Evolutionary conservation across 495 filamentous ascomycete genomes (phyloP).

Genomic region (Penicillium flavigenum): DNA sequence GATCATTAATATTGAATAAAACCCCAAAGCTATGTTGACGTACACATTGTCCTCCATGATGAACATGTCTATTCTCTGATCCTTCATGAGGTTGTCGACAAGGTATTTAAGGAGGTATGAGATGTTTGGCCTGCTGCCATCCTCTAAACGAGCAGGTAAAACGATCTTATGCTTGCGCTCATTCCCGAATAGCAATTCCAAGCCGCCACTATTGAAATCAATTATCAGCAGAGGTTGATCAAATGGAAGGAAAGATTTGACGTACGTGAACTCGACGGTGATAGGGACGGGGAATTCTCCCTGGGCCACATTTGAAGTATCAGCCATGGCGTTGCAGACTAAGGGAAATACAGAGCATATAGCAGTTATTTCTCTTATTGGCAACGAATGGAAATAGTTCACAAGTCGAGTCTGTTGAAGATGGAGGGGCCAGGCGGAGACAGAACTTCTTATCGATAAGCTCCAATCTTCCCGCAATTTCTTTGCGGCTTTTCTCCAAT

Average conservation of each 20-base stretch:
- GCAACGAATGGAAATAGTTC: conserved; percentile 3
- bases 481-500: conserved; percentile 27
- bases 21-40: conserved; percentile 28
- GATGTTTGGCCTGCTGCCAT: conserved; percentile 63
- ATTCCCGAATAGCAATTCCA: conserved; percentile 93
- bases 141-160: conserved; percentile 60
- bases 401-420: conserved; percentile 7
- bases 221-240: conserved; percentile 14
- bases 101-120: conserved; percentile 76
- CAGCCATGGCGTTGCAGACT: conserved; percentile 11
- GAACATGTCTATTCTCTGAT: conserved; percentile 84
- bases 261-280: conserved; percentile 75
- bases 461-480: conserved; percentile 21
- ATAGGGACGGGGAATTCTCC: conserved; percentile 44
- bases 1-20: conserved; percentile 9
- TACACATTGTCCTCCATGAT: conserved; percentile 87
- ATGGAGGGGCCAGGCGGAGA: conserved; percentile 24
- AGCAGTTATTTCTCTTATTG: not conserved
- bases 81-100: conserved; percentile 81
- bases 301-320: conserved; percentile 9
- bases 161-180: conserved; percentile 66
- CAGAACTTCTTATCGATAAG: conserved; percentile 48
- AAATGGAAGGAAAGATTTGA: conserved; percentile 5
- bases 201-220: conserved; percentile 65
- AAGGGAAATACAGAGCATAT: not conserved